Conservation (phyloP, 2,329 filamentous ascomycete genomes). For the Trichoderma cornu-damae region DNA sequence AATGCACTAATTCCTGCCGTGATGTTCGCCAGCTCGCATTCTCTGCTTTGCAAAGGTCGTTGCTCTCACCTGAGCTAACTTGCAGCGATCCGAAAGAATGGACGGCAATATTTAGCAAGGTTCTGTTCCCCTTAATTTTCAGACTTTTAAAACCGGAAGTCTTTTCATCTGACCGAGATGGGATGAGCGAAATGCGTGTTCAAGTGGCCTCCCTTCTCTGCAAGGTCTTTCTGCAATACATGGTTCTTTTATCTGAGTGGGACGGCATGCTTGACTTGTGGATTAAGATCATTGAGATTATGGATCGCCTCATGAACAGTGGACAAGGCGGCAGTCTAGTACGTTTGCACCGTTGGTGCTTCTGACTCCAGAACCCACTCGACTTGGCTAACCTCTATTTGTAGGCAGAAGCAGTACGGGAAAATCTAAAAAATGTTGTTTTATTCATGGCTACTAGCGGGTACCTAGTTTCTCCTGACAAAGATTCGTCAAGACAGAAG, state of each 20-base stretch:
- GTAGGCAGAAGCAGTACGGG: constrained; percentile 88
- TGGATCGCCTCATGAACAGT: constrained; percentile 94
- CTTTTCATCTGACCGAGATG: constrained; percentile 81
- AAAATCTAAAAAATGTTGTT: constrained; percentile 92
- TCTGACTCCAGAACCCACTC: not conserved
- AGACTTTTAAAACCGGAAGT: constrained; percentile 89
- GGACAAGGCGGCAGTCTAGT: constrained; percentile 86
- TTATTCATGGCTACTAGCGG: constrained; percentile 91
- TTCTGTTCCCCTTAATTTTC: constrained; percentile 85
- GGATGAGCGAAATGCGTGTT: constrained; percentile 93
- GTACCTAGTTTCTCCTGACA: constrained; percentile 67
- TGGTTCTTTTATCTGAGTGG: constrained; percentile 78
- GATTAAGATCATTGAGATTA: constrained; percentile 85
- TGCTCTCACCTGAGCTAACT: constrained; percentile 79
- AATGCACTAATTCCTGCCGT: constrained; percentile 91
- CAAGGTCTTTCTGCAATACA: constrained; percentile 92
- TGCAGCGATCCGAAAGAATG: constrained; percentile 83
- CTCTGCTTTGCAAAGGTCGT: constrained; percentile 73
- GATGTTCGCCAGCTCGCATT: constrained; percentile 89
- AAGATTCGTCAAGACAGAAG: constrained; percentile 50
- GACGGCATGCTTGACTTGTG: constrained; percentile 88
- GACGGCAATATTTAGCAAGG: constrained; percentile 91
- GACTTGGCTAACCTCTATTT: not conserved
- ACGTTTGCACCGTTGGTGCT: constrained; percentile 35
- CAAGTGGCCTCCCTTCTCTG: constrained; percentile 86